Evolutionary conservation across 805 yeast species (phyloP).

Genomic region (Yamadazyma tumulicola): DNA sequence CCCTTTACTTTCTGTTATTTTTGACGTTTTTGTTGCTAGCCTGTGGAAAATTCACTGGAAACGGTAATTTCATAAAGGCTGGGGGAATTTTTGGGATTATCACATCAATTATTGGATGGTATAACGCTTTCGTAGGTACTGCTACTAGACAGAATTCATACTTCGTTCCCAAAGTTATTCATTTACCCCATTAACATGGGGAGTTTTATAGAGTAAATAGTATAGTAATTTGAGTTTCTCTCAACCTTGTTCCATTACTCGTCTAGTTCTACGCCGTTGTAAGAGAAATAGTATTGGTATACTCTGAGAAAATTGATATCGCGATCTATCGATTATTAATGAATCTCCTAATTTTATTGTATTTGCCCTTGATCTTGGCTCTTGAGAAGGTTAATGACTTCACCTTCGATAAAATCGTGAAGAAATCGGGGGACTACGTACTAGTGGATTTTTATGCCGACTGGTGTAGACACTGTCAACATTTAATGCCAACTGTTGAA

Average conservation of each 20-base stretch:
- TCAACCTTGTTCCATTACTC: no score
- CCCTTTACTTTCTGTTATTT: conserved; percentile 49
- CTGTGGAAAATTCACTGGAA: conserved; percentile 47
- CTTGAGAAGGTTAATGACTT: conserved; percentile 44
- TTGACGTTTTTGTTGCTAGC: conserved; percentile 56
- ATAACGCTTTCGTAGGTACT: conserved; percentile 60
- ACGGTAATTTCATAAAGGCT: conserved; percentile 42
- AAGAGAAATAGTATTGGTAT: no score
- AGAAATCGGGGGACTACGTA: conserved; percentile 48
- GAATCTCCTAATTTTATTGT: conserved; percentile 4
- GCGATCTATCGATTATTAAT: conserved; percentile 3
- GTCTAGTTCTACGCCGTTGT: no score
- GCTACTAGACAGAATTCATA: conserved; percentile 60
- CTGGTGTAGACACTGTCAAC: conserved; percentile 71
- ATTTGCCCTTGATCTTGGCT: conserved; percentile 1
- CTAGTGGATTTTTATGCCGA: conserved; percentile 56
- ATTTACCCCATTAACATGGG: conserved; percentile 33
- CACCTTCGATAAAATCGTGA: conserved; percentile 53
- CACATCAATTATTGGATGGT: conserved; percentile 56
- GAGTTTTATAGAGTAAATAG: no score
- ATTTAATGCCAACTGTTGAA: conserved; percentile 48
- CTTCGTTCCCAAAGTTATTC: conserved; percentile 46
- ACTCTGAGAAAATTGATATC: no score
- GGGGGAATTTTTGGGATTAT: conserved; percentile 63
- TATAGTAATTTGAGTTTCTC: no score